Conservation (phyloP, 352 stramenopile genomes). For the Globisporangium nodosum region DNA sequence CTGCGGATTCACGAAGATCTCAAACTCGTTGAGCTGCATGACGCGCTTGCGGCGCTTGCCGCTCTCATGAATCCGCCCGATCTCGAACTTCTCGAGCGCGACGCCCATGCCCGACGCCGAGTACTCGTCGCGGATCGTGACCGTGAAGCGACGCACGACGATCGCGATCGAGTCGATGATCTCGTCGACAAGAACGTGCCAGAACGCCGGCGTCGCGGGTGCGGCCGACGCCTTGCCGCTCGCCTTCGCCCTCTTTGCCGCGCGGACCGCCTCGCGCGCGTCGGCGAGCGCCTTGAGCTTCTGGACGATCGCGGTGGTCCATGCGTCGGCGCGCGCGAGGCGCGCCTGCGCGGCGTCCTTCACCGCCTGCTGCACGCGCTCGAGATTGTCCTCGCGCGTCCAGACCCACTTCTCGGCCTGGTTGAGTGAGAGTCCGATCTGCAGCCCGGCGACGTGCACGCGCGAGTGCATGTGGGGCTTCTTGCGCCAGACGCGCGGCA, state of each 20-base stretch:
- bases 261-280: constrained; percentile 24
- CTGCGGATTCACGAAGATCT: constrained; percentile 59
- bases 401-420: constrained; percentile 75
- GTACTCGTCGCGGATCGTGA: constrained; percentile 62
- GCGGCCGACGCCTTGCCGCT: background rate
- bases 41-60: constrained; percentile 35
- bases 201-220: constrained; percentile 30
- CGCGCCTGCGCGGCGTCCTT: constrained; percentile 45
- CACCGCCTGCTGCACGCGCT: constrained; percentile 45
- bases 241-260: constrained; percentile 24
- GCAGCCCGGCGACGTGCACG: constrained; percentile 45
- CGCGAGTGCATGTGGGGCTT: constrained; percentile 34
- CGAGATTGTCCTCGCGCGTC: constrained; percentile 55
- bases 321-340: constrained; percentile 43
- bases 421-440: constrained; percentile 53
- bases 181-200: constrained; percentile 54
- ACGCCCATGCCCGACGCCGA: constrained; percentile 47
- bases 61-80: constrained; percentile 28
- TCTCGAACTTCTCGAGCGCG: constrained; percentile 51
- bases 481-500: constrained; percentile 8
- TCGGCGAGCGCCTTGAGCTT: constrained; percentile 58
- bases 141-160: constrained; percentile 32
- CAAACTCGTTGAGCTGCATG: constrained; percentile 55
- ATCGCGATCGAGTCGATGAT: constrained; percentile 72
- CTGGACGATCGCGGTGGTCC: constrained; percentile 47